Evolutionary conservation across 192 early-diverging fungal species (phyloP), one percentile per base, ranked within the genome.

Genomic region (Umbelopsis sp.): DNA sequence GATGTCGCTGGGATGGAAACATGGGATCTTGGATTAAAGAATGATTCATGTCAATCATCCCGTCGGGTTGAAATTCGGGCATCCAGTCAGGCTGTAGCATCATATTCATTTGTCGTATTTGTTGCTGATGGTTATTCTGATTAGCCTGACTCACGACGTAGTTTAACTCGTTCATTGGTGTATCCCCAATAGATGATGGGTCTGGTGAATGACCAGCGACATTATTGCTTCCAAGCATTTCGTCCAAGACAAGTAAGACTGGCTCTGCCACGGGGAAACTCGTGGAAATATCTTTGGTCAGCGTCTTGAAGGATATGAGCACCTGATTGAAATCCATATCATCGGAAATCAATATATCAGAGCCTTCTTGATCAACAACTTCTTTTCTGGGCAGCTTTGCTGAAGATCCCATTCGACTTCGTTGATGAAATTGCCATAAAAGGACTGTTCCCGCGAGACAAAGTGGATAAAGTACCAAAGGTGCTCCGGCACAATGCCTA

Each of bases 91-190:
- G 55, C 25, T 27, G 55, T 18, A 61, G 11, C 55, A 61, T 61
- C 55, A 61, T 61, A 13, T 61, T 61, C 55, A 61, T 61, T 16
- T 61, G 55, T 61, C 55, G 55, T 18, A 61, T 61, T 35, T 61
- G 55, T 35, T 61, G 55, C 15, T 61, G 55, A 12, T 61, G 55
- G 6, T 52, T 21, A 25, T 21, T 22, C 13, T 61, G 55, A 41
- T 6, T 41, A 41, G 37, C 37, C 11, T 61, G 55, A 35, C 33
- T 61, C 25, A 61, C 55, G 7, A 61, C 25, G 35, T 61, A 61
- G 16, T 25, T 61, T 35, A 61, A 16, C 4, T 61, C 55, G 55
- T n/a, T 35, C 27, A 30, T 35, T 25, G 55, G 55, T 27, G 55
- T 4, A 30, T 61, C 55, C 12, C 25, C 30, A 35, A 61, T 61